Evolutionary conservation across 2,329 filamentous ascomycete species (phyloP).

Genomic region (Fusarium albidum): DNA sequence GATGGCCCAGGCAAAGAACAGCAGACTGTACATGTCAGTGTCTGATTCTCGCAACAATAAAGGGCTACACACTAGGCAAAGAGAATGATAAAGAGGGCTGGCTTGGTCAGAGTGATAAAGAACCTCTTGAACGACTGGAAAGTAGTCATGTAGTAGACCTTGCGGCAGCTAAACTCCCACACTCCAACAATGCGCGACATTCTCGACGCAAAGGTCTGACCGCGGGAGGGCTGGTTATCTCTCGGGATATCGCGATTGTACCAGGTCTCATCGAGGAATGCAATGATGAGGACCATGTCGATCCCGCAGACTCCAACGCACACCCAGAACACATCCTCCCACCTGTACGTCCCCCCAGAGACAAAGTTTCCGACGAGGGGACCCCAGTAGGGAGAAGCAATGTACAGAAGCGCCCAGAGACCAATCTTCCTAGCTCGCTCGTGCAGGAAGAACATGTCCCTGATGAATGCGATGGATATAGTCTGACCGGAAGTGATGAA

Average conservation of each 20-base stretch:
- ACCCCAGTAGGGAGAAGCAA: slow-evolving; percentile 54
- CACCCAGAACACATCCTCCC: slow-evolving; percentile 59
- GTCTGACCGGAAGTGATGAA: slow-evolving; percentile 56
- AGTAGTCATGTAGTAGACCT: slow-evolving; percentile 28
- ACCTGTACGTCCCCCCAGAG: slow-evolving; percentile 50
- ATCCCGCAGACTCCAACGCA: slow-evolving; percentile 51
- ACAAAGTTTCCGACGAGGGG: slow-evolving; percentile 59
- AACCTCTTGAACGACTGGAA: slow-evolving; percentile 21
- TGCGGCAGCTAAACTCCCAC: slow-evolving; percentile 18
- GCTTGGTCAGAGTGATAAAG: slow-evolving; percentile 24
- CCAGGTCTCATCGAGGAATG: slow-evolving; percentile 58
- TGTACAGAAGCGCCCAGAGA: slow-evolving; percentile 54
- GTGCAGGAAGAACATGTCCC: slow-evolving; percentile 69
- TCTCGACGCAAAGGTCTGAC: slow-evolving; percentile 36
- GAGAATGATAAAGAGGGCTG: slow-evolving; percentile 18
- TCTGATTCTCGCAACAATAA: neutral
- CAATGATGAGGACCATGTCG: slow-evolving; percentile 48
- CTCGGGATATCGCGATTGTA: slow-evolving; percentile 54
- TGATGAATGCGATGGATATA: slow-evolving; percentile 60
- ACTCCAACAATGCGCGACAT: slow-evolving; percentile 33
- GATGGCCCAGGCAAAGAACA: slow-evolving; percentile 59
- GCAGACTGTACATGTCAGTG: slow-evolving; percentile 18
- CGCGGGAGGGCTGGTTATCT: slow-evolving; percentile 46
- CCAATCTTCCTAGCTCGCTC: slow-evolving; percentile 60
- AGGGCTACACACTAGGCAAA: slow-evolving; percentile 15